Evolutionary conservation across 768 basidiomycete genomes (phyloP).

Genomic region (Kwoniella botswanensis): DNA sequence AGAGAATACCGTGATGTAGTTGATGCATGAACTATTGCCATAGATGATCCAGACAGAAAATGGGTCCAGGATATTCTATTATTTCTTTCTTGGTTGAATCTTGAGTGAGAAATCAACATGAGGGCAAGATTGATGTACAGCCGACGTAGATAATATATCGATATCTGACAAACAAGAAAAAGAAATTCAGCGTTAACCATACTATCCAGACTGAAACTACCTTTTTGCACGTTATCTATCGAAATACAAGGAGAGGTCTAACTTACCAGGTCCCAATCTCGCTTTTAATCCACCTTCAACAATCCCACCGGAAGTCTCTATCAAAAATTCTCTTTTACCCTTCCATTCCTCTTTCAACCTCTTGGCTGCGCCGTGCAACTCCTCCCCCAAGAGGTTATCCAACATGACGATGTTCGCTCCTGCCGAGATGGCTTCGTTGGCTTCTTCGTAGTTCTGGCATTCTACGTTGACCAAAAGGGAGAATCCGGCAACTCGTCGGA

Average conservation of each 20-base stretch:
- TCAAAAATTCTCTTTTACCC: constrained; percentile 75
- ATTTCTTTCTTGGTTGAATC: constrained; percentile 66
- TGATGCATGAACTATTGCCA: too few relatives aligned
- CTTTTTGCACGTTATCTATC: background rate
- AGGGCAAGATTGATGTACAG: constrained; percentile 68
- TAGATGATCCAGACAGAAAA: too few relatives aligned
- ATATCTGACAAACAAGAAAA: constrained; percentile 66
- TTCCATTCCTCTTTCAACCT: constrained; percentile 78
- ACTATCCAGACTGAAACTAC: background rate
- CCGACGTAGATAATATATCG: constrained; percentile 76
- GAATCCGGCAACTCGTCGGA: constrained; percentile 90
- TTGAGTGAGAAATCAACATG: constrained; percentile 98
- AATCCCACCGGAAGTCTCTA: constrained; percentile 95
- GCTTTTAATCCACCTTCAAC: constrained; percentile 83
- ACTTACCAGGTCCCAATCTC: constrained; percentile 79
- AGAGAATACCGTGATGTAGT: too few relatives aligned
- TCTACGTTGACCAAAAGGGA: constrained; percentile 91
- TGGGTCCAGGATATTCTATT: too few relatives aligned
- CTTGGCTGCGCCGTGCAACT: constrained; percentile 71
- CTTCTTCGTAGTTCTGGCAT: constrained; percentile 83
- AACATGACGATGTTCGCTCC: constrained; percentile 96
- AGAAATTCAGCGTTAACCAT: background rate
- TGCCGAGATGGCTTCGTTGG: constrained; percentile 94
- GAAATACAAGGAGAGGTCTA: background rate
- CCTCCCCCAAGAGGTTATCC: constrained; percentile 83